phyloP scores from a whole-genome alignment of 75 land plant genomes.

The Chamaecyparis obtusa region DNA sequence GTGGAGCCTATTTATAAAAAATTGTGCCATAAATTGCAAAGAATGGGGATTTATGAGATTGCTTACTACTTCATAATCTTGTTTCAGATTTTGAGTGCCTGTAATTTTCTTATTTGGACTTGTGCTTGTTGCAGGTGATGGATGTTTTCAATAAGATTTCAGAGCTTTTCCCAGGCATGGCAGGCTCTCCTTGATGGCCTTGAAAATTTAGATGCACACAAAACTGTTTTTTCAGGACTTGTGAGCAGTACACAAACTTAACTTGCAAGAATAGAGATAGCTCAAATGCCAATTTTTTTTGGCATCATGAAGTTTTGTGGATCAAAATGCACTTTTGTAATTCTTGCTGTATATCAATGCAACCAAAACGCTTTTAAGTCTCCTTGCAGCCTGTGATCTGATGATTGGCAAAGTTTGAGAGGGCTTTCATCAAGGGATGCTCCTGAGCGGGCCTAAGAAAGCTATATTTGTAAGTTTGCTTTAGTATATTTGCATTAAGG shows the following conservation, averaged over 20 bases:
- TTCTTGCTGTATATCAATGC: not conserved
- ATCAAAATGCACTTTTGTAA: constrained; percentile 3
- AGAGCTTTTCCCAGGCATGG: constrained; percentile 86
- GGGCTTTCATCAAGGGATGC: not conserved
- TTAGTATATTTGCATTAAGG: not conserved
- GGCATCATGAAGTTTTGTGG: not conserved
- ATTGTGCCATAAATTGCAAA: not conserved
- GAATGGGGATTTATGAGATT: not conserved
- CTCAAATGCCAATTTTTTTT: not conserved
- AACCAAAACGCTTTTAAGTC: constrained; percentile 2
- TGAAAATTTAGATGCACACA: not conserved
- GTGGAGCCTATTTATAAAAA: not conserved
- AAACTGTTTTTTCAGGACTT: constrained; percentile 2
- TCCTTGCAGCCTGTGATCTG: not conserved
- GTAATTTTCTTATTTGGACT: not conserved
- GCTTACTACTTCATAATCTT: not conserved
- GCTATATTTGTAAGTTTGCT: not conserved
- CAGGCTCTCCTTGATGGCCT: constrained; percentile 24
- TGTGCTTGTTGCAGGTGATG: constrained; percentile 69
- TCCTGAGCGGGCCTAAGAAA: not conserved
- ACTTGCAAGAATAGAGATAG: constrained; percentile 3
- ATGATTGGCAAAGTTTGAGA: not conserved
- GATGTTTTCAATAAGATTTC: constrained; percentile 90
- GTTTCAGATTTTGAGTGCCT: not conserved
- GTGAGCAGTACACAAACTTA: not conserved